Conservation (phyloP, 2,329 filamentous ascomycete species). For the Epicoccum nigrum region DNA sequence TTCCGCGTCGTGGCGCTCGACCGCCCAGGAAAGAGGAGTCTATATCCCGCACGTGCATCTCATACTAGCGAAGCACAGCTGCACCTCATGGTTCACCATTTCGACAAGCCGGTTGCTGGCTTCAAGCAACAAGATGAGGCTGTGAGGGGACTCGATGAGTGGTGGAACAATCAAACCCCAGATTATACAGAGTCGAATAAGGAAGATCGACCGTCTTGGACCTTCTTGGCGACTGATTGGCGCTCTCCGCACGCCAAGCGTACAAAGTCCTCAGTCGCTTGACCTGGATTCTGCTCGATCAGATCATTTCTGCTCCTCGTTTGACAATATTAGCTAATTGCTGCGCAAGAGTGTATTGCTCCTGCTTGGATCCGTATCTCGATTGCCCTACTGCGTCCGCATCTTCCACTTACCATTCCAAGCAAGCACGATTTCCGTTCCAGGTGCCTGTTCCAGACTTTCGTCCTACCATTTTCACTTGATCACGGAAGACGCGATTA, state of each 20-base stretch:
- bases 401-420: no score
- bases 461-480: no score
- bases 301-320: neutral
- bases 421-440: no score
- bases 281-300: constrained; percentile 3
- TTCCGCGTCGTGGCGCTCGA: constrained; percentile 20
- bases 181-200: constrained; percentile 20
- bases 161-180: constrained; percentile 30
- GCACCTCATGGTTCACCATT: constrained; percentile 13
- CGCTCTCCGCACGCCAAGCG: constrained; percentile 6
- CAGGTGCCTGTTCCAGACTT: no score
- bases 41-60: constrained; percentile 3
- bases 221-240: constrained; percentile 10
- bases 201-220: constrained; percentile 22
- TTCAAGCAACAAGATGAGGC: constrained; percentile 14
- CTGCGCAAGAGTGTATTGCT: neutral
- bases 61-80: constrained; percentile 2
- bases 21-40: constrained; percentile 3
- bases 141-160: constrained; percentile 19
- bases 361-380: neutral
- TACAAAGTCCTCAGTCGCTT: constrained; percentile 1
- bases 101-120: constrained; percentile 12
- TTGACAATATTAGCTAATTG: constrained; percentile 5
- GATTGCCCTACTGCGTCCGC: neutral
- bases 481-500: neutral